Conservation (phyloP, 176 grass and related monocot species). For the Rhynchospora tenuis region DNA sequence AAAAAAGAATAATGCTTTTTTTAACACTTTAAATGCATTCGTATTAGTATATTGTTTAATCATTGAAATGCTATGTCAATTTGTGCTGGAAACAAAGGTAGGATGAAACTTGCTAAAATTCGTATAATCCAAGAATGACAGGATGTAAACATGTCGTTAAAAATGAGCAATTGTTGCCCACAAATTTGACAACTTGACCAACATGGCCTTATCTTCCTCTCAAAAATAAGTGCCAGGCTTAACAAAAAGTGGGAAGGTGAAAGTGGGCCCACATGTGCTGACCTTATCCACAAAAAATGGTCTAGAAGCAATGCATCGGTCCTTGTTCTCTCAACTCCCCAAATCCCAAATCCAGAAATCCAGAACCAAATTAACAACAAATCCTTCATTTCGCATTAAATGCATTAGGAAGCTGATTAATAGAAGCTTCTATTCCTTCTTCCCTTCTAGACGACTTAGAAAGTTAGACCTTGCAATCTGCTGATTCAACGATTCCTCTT, state of each 20-base stretch:
- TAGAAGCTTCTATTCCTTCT: slow-evolving; percentile 12
- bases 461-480: background rate
- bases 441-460: background rate
- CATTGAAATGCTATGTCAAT: background rate
- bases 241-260: background rate
- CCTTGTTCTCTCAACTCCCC: background rate
- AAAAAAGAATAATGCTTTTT: too few species aligned
- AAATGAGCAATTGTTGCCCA: background rate
- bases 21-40: too few species aligned
- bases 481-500: background rate
- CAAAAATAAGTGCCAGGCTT: background rate
- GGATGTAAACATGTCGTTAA: background rate
- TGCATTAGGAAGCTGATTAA: background rate
- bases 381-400: background rate
- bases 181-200: background rate
- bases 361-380: background rate
- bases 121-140: background rate
- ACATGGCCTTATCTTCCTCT: background rate
- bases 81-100: background rate
- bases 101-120: background rate
- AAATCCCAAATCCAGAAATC: background rate
- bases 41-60: too few species aligned
- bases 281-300: slow-evolving; percentile 18
- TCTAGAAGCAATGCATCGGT: slow-evolving; percentile 18
- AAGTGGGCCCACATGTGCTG: slow-evolving; percentile 1